Evolutionary conservation across 2,329 filamentous ascomycete species (phyloP).

Genomic region (Rhytidhysteron rufulum): DNA sequence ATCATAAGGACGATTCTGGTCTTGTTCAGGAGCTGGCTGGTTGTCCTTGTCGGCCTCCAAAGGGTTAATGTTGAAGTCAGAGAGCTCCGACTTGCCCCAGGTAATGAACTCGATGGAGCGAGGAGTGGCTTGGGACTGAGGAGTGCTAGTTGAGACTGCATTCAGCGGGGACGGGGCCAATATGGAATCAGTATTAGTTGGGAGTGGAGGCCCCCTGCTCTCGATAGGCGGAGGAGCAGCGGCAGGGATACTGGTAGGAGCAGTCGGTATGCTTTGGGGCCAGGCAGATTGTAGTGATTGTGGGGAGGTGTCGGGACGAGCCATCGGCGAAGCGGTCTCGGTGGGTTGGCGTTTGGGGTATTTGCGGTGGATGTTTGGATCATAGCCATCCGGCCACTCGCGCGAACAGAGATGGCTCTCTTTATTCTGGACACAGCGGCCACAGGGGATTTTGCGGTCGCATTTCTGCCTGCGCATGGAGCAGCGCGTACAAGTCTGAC

Average conservation of each 20-base stretch:
- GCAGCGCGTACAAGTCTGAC: slow-evolving; percentile 30
- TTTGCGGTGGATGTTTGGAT: slow-evolving; percentile 27
- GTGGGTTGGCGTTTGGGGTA: slow-evolving; percentile 13
- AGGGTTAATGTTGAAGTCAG: slow-evolving; percentile 22
- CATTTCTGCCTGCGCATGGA: slow-evolving; percentile 27
- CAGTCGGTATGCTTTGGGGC: not conserved
- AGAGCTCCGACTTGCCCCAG: slow-evolving; percentile 17
- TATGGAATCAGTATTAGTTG: not conserved
- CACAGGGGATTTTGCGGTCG: slow-evolving; percentile 23
- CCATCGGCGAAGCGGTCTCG: not conserved
- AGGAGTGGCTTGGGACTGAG: slow-evolving; percentile 3
- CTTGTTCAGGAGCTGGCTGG: slow-evolving; percentile 6
- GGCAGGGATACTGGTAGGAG: not conserved
- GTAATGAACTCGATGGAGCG: slow-evolving; percentile 17
- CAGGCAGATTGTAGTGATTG: not conserved
- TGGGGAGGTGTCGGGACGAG: no score
- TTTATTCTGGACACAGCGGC: slow-evolving; percentile 27
- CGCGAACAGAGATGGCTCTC: slow-evolving; percentile 30
- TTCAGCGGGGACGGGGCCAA: no score
- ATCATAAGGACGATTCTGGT: slow-evolving; percentile 5
- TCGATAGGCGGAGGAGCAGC: no score
- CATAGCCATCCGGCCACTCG: slow-evolving; percentile 29
- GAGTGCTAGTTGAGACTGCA: slow-evolving; percentile 2
- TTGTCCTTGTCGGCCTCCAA: slow-evolving; percentile 21
- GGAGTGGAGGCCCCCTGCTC: no score